Evolutionary conservation across 768 basidiomycete species (phyloP).

Genomic region (Neoboletus magnificus): DNA sequence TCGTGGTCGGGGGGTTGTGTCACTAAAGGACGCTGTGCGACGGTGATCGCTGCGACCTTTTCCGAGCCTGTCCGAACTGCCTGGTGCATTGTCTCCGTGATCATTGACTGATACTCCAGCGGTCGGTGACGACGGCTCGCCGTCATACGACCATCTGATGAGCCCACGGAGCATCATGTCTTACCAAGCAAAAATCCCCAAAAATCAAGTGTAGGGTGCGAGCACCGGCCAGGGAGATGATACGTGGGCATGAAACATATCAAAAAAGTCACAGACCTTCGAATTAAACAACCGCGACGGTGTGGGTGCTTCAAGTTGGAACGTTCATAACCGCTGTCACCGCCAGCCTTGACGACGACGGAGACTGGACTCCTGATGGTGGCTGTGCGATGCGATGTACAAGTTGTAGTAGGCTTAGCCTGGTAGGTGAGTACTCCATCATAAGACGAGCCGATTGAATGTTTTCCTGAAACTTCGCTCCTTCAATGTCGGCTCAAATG

Average conservation of each 20-base stretch:
- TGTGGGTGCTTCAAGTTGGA: background rate
- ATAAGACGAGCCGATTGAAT: background rate
- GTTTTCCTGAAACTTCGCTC: background rate
- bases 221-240: background rate
- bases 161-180: constrained; percentile 27
- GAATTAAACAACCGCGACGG: constrained; percentile 11
- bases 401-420: too few relatives aligned
- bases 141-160: constrained; percentile 20
- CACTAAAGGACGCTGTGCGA: constrained; percentile 42
- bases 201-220: background rate
- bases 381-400: constrained; percentile 21
- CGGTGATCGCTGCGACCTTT: constrained; percentile 20
- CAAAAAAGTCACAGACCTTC: constrained; percentile 21
- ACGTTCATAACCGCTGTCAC: constrained; percentile 7
- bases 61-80: constrained; percentile 2
- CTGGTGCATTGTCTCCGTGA: constrained; percentile 4
- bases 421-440: too few relatives aligned
- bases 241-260: constrained; percentile 5
- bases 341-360: background rate
- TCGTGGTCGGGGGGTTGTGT: constrained; percentile 49
- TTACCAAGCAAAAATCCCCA: constrained; percentile 1
- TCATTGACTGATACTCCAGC: constrained; percentile 3
- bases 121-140: constrained; percentile 18
- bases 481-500: background rate
- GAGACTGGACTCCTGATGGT: background rate